phyloP scores from a whole-genome alignment of 768 basidiomycete genomes.

The Wakefieldia striispora region DNA sequence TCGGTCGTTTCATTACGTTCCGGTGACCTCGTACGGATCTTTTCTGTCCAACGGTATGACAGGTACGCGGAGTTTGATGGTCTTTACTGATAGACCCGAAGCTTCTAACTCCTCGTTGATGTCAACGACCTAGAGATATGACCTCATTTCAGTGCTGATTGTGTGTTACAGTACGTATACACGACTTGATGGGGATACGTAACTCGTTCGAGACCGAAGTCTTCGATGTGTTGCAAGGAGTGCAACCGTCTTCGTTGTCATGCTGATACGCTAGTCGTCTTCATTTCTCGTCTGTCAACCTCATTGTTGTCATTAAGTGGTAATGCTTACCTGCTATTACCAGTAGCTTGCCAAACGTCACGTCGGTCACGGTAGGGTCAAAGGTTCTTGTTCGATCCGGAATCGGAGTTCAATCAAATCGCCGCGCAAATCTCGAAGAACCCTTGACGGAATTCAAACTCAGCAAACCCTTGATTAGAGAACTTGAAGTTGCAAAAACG shows the following conservation, averaged over 20 bases:
- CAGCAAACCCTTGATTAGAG: no score
- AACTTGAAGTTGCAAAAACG: no score
- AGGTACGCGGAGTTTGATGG: conserved; percentile 11
- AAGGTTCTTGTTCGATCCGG: background rate
- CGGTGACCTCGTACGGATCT: background rate
- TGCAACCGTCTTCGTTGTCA: conserved; percentile 12
- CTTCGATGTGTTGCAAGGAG: background rate
- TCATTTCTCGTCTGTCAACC: background rate
- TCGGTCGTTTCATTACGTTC: conserved; percentile 15
- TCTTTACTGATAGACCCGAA: background rate
- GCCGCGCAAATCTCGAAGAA: background rate
- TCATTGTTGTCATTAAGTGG: no score
- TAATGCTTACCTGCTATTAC: no score
- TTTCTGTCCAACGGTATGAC: conserved; percentile 1
- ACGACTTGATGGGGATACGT: background rate
- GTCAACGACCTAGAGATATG: background rate
- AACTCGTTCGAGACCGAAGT: conserved; percentile 3
- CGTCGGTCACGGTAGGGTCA: no score
- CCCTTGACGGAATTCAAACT: background rate
- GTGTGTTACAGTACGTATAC: background rate
- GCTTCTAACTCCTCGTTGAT: no score
- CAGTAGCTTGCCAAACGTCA: no score
- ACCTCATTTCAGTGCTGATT: conserved; percentile 1
- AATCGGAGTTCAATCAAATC: background rate
- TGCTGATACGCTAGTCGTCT: conserved; percentile 2